Evolutionary conservation across 2,329 filamentous ascomycete species (phyloP), one percentile per base, ranked within the genome.

Genomic region (Chrysosporium queenslandicum): DNA sequence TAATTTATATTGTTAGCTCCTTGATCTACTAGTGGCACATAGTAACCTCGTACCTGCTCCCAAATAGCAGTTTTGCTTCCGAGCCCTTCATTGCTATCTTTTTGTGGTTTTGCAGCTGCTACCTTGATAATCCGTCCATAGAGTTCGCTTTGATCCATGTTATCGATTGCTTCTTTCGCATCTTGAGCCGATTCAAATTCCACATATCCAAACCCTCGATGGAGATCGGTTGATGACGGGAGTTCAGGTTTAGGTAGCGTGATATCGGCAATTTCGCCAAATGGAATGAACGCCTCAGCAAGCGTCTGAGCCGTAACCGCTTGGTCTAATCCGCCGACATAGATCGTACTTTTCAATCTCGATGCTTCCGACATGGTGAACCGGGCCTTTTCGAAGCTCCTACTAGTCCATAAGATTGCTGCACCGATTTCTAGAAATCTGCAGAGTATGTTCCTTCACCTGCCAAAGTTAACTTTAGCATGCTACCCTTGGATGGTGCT

Each of bases 91-190:
- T 86, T 86, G 46, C 82, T 80, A 61, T 87, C 87, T 75, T 95
- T 96, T 57, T 92, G 88, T 29, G 87, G 82, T 69, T 95, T 98
- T 40, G 94, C 94, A 52, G 85, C 80, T 41, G 88, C 90, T 48
- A 97, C 91, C 68, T 90, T 95, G 67, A 98, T 85, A 12, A 92
- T 84, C 55, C 87, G 81, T 9, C 92, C 94, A 66, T 91, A 97
- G 42, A 98, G 79, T 71, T 97, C 91, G 55, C 90, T 86, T 67
- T 95, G 89, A 66, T 98, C 88, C 91, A 98, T 97, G 66, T 98
- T 98, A 76, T 97, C 89, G 67, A 98, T 95, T 47, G 92, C 92
- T 70, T 97, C 91, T 63, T 83, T 83, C 25, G 90, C 91, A 70
- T 98, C 92, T 53, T 84, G 80, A 11, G 82, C 77, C 53, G 88